These are phyloP conservation scores for Gracilaria vermiculophylla DNA, from an alignment of 23 red algal genomes.

Conservation along the genomic window DNA sequence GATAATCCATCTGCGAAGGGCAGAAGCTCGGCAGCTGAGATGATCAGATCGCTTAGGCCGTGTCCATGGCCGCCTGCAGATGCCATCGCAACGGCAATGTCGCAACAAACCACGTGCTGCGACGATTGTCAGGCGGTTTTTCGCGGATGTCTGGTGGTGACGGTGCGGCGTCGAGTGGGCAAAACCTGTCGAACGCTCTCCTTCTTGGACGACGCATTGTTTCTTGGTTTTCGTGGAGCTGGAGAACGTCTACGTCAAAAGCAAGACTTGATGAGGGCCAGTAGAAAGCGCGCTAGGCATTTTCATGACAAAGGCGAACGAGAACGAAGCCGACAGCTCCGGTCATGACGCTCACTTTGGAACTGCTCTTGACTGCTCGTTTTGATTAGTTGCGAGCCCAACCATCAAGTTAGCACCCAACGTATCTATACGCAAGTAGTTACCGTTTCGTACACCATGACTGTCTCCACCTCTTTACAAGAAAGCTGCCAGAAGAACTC, in stretches of 20 bases:
- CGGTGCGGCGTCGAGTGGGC: not conserved
- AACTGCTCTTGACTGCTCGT: too few relatives aligned
- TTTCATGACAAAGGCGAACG: too few relatives aligned
- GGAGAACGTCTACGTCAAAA: not conserved
- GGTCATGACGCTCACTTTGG: too few relatives aligned
- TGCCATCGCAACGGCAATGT: not conserved
- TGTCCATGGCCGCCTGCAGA: not conserved
- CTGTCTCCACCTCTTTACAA: too few relatives aligned
- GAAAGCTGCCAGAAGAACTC: too few relatives aligned
- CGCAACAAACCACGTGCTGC: not conserved
- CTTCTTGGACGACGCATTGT: not conserved
- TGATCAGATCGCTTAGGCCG: not conserved
- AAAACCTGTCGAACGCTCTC: not conserved
- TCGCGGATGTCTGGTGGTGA: not conserved
- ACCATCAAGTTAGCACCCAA: too few relatives aligned
- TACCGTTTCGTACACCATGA: too few relatives aligned
- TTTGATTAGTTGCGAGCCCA: too few relatives aligned
- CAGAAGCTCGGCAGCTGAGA: not conserved
- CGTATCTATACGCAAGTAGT: too few relatives aligned
- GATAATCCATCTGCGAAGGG: not conserved
- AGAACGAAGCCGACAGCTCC: too few relatives aligned
- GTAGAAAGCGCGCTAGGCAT: too few relatives aligned
- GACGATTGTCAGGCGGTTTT: not conserved
- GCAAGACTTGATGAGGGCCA: too few relatives aligned
- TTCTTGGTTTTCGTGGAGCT: not conserved